Conservation (phyloP, 2,329 filamentous ascomycete species). For the Hirsutella rhossiliensis region DNA sequence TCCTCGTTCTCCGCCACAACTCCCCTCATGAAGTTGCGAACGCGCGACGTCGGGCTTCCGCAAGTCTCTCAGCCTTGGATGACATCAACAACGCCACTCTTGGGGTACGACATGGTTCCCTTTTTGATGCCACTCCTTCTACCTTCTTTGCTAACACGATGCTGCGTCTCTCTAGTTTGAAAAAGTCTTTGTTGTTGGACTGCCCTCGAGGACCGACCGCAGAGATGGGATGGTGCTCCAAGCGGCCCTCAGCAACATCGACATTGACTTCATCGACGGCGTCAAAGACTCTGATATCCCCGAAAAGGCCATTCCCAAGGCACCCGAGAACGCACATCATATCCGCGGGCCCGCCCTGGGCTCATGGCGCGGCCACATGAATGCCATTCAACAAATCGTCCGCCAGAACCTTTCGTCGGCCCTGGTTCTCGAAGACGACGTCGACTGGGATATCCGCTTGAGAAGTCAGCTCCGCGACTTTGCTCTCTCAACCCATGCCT, state of each 20-base stretch:
- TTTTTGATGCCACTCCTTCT: neutral
- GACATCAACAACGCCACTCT: neutral
- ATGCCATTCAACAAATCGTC: conserved; percentile 26
- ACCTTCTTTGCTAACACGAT: neutral
- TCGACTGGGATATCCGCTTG: conserved; percentile 43
- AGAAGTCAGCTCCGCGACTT: conserved; percentile 32
- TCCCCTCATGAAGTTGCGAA: neutral
- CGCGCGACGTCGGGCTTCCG: neutral
- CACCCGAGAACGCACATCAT: conserved; percentile 17
- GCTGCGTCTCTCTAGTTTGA: conserved; percentile 29
- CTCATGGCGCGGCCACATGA: conserved; percentile 28
- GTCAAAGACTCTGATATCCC: conserved; percentile 23
- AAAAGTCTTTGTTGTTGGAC: conserved; percentile 38
- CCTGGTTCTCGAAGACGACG: conserved; percentile 43
- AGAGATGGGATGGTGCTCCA: conserved; percentile 36
- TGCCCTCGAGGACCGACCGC: conserved; percentile 36
- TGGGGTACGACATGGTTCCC: neutral
- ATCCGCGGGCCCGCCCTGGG: conserved; percentile 15
- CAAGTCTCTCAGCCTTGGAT: neutral
- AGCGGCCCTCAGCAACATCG: conserved; percentile 30
- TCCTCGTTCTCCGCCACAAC: neutral
- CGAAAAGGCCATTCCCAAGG: conserved; percentile 23
- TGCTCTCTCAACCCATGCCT: conserved; percentile 22
- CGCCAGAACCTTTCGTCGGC: conserved; percentile 30
- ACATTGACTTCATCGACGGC: conserved; percentile 34